Evolutionary conservation across 352 stramenopile genomes (phyloP).

Genomic region (Phytophthora sp.): DNA sequence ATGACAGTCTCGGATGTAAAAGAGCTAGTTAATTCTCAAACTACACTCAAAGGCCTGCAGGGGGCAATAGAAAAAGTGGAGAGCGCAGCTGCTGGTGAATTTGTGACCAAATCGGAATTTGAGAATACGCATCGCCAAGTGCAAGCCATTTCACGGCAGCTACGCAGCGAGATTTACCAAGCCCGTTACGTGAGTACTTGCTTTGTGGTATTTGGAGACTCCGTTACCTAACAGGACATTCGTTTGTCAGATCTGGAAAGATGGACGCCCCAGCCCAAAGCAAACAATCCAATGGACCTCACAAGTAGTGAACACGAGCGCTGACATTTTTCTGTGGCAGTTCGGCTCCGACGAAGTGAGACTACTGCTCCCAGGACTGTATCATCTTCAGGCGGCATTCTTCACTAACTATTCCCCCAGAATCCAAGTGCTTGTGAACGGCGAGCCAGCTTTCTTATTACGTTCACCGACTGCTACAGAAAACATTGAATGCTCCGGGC

Average conservation of each 20-base stretch:
- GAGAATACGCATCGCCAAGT: slow-evolving; percentile 46
- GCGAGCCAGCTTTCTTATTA: slow-evolving; percentile 49
- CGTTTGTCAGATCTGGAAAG: slow-evolving; percentile 78
- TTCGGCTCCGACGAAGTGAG: slow-evolving; percentile 50
- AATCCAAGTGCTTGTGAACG: slow-evolving; percentile 68
- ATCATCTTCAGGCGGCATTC: slow-evolving; percentile 74
- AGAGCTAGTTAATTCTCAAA: slow-evolving; percentile 35
- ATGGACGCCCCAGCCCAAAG: slow-evolving; percentile 46
- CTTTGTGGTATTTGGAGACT: neutral
- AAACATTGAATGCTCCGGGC: slow-evolving; percentile 1
- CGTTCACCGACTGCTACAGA: slow-evolving; percentile 1
- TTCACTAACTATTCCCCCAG: slow-evolving; percentile 65
- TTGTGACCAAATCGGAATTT: slow-evolving; percentile 36
- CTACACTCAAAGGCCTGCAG: slow-evolving; percentile 31
- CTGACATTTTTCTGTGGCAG: slow-evolving; percentile 75
- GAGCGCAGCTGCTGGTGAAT: slow-evolving; percentile 30
- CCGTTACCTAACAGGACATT: neutral
- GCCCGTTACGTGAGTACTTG: slow-evolving; percentile 66
- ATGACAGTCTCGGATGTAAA: slow-evolving; percentile 40
- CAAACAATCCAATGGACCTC: slow-evolving; percentile 71
- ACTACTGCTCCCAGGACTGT: slow-evolving; percentile 64
- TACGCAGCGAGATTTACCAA: slow-evolving; percentile 77
- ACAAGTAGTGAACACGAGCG: slow-evolving; percentile 74
- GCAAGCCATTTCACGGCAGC: slow-evolving; percentile 48
- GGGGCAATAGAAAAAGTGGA: slow-evolving; percentile 31